Base-by-base conservation (phyloP, 1,284 basidiomycete species). In the Cryptococcus neoformans region DNA sequence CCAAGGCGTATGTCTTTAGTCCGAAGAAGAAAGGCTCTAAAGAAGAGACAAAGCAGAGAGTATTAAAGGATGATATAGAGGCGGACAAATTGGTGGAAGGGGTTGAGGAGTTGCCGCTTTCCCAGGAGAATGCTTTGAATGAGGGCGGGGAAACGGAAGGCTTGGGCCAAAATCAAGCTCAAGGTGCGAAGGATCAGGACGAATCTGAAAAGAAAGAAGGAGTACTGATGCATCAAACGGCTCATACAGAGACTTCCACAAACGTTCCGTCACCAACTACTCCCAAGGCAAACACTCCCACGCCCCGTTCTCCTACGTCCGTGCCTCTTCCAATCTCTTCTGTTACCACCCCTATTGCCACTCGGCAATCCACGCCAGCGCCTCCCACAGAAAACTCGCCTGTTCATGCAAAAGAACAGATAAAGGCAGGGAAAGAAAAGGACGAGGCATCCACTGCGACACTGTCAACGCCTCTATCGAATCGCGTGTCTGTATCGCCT, bases 401-500 rank as follows among this genome's bases (percentile, higher is more conserved):
- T 28, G 28, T 4, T 28, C 28, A 28, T 28, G 28, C 28, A 28
- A 28, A 28, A 28, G 28, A 28, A 28, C 28, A 28, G 28, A 28
- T 28, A 28, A 28, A 28, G 28, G 28, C 28, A 28, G 28, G 28
- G 28, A 28, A 28, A 28, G 28, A 28, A 28, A 28, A 28, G 28
- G 28, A 28, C 28, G 4, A 28, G 3, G 28, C 28, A 28, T 28
- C 28, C 28, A 28, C 28, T 28, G 45, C 36, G 51, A 58, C 38
- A 37, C 21, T 58, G 9, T 41, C 62, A 42, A 69, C 68, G 2
- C 68, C 69, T 17, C 62, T 62, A 2, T 46, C 44, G 5, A 72
- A 75, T 51, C 62, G 72, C 12, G 71, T 75, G 6, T 64, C 68
- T 5, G 72, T 75, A 34, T 74, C 73, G 5, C 75, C 75, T 1